A percentile compares a stretch with the other conserved stretches of the same genome.
These are phyloP conservation scores for Neobulgaria alba DNA, from an alignment of 2,329 filamentous ascomycete species.

Conservation along the genomic window DNA sequence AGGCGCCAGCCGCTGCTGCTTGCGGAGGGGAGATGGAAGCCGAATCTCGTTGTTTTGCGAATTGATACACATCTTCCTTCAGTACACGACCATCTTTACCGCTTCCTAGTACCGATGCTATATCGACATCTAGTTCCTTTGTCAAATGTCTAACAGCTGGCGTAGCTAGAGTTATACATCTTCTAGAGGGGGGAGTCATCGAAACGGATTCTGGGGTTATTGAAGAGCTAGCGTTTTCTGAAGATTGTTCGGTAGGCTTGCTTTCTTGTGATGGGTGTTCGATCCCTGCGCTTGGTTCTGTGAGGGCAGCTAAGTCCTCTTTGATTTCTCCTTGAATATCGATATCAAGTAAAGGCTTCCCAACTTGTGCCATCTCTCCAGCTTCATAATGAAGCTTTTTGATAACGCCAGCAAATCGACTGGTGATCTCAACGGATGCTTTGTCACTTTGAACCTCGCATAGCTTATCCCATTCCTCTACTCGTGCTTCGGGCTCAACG, in stretches of 20 bases:
- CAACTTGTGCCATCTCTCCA: constrained; percentile 93
- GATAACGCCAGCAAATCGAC: constrained; percentile 87
- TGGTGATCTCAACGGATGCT: constrained; percentile 84
- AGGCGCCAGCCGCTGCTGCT: constrained; percentile 13
- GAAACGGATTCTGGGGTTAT: constrained; percentile 3
- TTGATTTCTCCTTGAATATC: constrained; percentile 76
- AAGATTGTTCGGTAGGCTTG: neutral
- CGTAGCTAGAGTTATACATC: constrained; percentile 70
- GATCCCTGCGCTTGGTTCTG: constrained; percentile 20
- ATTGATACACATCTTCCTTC: constrained; percentile 83
- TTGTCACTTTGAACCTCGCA: constrained; percentile 99
- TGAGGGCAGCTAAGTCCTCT: constrained; percentile 43
- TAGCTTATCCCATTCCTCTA: constrained; percentile 95
- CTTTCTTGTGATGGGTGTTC: constrained; percentile 13
- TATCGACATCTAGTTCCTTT: constrained; percentile 71
- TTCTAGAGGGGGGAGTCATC: constrained; percentile 34
- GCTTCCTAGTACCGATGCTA: constrained; percentile 70
- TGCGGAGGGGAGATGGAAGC: constrained; percentile 3
- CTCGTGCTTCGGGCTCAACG: constrained; percentile 86
- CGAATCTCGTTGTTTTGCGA: constrained; percentile 46
- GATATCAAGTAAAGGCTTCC: constrained; percentile 89
- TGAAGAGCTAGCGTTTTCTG: neutral
- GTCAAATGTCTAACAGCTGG: constrained; percentile 85
- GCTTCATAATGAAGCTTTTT: constrained; percentile 94
- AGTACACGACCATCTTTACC: constrained; percentile 85